phyloP scores from a whole-genome alignment of 108 stramenopile species.

The Craspedostauros australis region DNA sequence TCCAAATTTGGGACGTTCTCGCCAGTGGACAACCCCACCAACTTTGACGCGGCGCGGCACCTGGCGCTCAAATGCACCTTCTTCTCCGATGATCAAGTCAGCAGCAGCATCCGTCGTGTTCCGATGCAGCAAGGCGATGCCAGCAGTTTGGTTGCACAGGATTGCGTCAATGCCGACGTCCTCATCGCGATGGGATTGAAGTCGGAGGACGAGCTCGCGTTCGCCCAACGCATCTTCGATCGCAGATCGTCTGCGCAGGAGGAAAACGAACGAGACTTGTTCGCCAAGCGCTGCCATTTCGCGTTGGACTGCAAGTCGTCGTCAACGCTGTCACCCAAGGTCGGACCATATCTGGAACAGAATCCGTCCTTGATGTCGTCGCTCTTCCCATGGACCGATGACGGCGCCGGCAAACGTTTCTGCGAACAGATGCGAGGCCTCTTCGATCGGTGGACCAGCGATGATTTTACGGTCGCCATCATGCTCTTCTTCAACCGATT shows the following conservation, averaged over 20 bases:
- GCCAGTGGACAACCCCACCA: constrained; percentile 41
- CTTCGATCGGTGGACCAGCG: constrained; percentile 49
- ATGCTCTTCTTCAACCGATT: constrained; percentile 74
- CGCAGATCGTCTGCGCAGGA: constrained; percentile 3
- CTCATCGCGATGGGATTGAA: constrained; percentile 53
- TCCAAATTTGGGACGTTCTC: constrained; percentile 56
- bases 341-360: constrained; percentile 50
- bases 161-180: constrained; percentile 27
- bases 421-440: constrained; percentile 47
- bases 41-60: constrained; percentile 45
- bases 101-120: constrained; percentile 26
- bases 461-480: constrained; percentile 67
- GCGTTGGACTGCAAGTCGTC: constrained; percentile 42
- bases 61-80: constrained; percentile 40
- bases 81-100: constrained; percentile 54
- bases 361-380: constrained; percentile 32
- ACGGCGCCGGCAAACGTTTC: constrained; percentile 54
- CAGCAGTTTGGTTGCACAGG: constrained; percentile 13
- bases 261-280: constrained; percentile 7
- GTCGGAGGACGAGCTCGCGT: constrained; percentile 30
- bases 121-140: constrained; percentile 12
- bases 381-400: constrained; percentile 60
- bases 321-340: constrained; percentile 31
- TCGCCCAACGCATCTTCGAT: constrained; percentile 29
- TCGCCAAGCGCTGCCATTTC: constrained; percentile 73